Conservation (phyloP, 2,329 filamentous ascomycete species). For the Epichloe sibirici region DNA sequence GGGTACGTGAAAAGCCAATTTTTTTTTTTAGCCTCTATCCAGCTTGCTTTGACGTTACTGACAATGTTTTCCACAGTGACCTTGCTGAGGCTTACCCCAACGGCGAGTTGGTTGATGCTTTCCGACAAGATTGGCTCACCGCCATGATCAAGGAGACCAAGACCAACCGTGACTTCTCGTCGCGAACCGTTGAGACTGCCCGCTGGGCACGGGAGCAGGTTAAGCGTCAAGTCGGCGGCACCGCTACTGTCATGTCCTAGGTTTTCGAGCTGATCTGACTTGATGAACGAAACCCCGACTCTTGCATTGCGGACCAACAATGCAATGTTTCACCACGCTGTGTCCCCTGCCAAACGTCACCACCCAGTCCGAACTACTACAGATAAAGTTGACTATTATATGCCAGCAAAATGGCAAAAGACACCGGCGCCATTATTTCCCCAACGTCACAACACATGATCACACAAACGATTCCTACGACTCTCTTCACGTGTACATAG, state of each 20-base stretch:
- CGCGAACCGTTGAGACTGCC: conserved; percentile 83
- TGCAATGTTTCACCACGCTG: not conserved
- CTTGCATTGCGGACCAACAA: conserved; percentile 2
- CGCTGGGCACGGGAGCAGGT: conserved; percentile 96
- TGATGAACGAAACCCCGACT: not conserved
- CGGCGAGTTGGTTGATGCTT: conserved; percentile 71
- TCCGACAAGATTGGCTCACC: conserved; percentile 85
- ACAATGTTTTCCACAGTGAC: conserved; percentile 47
- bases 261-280: conserved; percentile 19
- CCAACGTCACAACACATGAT: conserved; percentile 14
- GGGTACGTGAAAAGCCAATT: conserved; percentile 50
- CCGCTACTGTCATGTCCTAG: conserved; percentile 38
- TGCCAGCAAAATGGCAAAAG: not conserved
- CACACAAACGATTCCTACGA: conserved; percentile 24
- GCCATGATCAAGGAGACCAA: conserved; percentile 85
- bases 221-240: conserved; percentile 67
- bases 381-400: not conserved
- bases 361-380: not conserved
- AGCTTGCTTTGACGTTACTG: not conserved
- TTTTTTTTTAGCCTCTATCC: not conserved
- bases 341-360: not conserved
- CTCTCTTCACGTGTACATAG: conserved; percentile 27
- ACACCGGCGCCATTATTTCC: conserved; percentile 5
- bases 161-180: conserved; percentile 72
- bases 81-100: conserved; percentile 87